A percentile compares a stretch with the other conserved stretches of the same genome.
phyloP scores from a whole-genome alignment of 1,139 yeast species.

The Zhuliangozyma blackwelliae region DNA sequence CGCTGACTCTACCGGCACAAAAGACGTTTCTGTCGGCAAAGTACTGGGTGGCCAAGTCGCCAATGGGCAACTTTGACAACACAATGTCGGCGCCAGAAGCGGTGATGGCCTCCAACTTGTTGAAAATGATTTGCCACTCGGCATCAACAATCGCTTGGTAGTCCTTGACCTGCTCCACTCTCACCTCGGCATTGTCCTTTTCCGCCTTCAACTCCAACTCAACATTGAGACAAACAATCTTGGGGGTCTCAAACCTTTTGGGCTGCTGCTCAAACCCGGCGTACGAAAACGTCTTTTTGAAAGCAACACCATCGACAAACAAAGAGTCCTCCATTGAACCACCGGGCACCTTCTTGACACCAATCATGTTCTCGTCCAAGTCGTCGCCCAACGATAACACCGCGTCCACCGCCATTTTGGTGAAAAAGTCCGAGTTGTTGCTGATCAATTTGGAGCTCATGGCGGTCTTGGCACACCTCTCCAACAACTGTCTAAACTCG shows the following conservation, averaged over 20 bases:
- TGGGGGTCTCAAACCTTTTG: conserved; percentile 73
- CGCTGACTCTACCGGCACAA: conserved; percentile 93
- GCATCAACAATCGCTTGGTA: conserved; percentile 97
- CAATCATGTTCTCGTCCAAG: conserved; percentile 85
- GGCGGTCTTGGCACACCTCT: conserved; percentile 93
- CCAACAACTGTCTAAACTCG: conserved; percentile 71
- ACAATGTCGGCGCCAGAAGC: conserved; percentile 90
- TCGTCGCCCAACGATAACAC: conserved; percentile 85
- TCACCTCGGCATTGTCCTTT: conserved; percentile 98
- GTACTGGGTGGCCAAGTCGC: conserved; percentile 96
- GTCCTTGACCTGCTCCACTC: conserved; percentile 89
- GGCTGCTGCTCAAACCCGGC: conserved; percentile 99
- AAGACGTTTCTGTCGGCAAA: conserved; percentile 95
- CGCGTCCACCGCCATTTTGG: conserved; percentile 96
- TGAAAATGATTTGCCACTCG: conserved; percentile 91
- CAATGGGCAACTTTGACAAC: conserved; percentile 91
- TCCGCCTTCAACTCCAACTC: conserved; percentile 97
- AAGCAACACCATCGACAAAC: conserved; percentile 92
- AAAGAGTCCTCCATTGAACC: conserved; percentile 94
- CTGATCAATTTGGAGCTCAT: conserved; percentile 93
- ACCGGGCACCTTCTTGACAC: conserved; percentile 92
- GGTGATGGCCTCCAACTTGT: conserved; percentile 79
- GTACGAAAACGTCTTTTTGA: conserved; percentile 92
- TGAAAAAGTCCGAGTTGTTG: conserved; percentile 81
- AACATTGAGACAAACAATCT: conserved; percentile 78